Evolutionary conservation across 1,139 yeast species (phyloP).

Genomic region (Geotrichum citri-aurantii): DNA sequence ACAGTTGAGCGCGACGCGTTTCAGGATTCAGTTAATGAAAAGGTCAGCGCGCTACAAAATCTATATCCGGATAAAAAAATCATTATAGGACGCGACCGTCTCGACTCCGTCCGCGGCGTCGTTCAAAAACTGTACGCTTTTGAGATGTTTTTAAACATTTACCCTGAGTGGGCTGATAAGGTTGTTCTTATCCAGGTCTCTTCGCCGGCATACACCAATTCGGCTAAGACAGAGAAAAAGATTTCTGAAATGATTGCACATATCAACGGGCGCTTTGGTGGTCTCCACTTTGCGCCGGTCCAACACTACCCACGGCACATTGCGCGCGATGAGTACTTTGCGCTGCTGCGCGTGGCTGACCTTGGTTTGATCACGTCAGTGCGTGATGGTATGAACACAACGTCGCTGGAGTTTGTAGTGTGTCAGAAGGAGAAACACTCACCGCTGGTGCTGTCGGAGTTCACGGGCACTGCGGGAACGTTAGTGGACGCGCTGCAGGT

Average conservation of each 20-base stretch:
- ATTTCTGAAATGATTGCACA: constrained; percentile 71
- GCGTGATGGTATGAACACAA: constrained; percentile 95
- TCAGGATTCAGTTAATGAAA: constrained; percentile 40
- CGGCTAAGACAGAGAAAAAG: constrained; percentile 53
- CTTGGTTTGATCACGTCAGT: constrained; percentile 82
- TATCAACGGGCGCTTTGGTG: constrained; percentile 81
- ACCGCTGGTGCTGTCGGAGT: constrained; percentile 66
- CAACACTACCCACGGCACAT: constrained; percentile 88
- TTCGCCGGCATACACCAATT: constrained; percentile 60
- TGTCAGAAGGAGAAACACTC: constrained; percentile 70
- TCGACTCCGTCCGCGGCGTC: constrained; percentile 93
- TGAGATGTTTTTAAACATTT: constrained; percentile 80
- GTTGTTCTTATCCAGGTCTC: constrained; percentile 91
- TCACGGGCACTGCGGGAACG: constrained; percentile 85
- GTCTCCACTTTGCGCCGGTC: constrained; percentile 46
- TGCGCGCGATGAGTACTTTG: constrained; percentile 83
- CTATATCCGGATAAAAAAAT: constrained; percentile 71
- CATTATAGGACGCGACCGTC: constrained; percentile 91
- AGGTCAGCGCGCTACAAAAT: constrained; percentile 49
- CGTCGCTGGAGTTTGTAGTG: constrained; percentile 84
- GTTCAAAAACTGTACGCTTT: constrained; percentile 94
- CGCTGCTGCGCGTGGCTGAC: constrained; percentile 83
- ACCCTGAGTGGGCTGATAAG: constrained; percentile 84
- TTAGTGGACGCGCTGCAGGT: constrained; percentile 75
- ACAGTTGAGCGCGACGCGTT: constrained; percentile 48